phyloP scores from a whole-genome alignment of 2,329 filamentous ascomycete genomes.

The Apiospora sp. region DNA sequence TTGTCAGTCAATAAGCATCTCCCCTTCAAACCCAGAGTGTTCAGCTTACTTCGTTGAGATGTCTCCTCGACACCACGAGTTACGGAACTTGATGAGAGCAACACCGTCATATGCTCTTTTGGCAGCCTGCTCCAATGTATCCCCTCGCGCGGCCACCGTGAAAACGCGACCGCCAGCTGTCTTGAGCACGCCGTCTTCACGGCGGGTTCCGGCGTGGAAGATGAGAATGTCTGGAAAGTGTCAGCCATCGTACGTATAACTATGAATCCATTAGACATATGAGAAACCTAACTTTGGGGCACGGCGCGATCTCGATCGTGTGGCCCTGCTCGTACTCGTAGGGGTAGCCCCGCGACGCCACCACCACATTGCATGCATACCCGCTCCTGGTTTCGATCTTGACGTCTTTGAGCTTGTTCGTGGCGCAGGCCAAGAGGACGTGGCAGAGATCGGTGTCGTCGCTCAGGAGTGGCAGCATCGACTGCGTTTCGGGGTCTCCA shows the following conservation, averaged over 20 bases:
- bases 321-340: neutral
- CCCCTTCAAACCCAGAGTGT: too few relatives aligned
- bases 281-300: neutral
- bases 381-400: neutral
- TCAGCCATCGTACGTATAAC: neutral
- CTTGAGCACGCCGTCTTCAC: constrained; percentile 14
- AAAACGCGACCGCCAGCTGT: constrained; percentile 26
- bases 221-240: neutral
- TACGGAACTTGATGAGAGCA: neutral
- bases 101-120: neutral
- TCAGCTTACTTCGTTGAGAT: neutral
- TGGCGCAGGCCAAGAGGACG: constrained; percentile 24
- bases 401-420: neutral
- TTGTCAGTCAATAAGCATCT: neutral
- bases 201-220: constrained; percentile 18
- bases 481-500: constrained; percentile 92
- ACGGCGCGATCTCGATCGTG: neutral
- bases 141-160: neutral
- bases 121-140: constrained; percentile 10
- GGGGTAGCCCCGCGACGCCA: constrained; percentile 8
- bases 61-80: neutral
- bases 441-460: neutral
- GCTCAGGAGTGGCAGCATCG: constrained; percentile 45
- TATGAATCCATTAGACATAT: neutral
- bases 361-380: constrained; percentile 22